Conservation (phyloP, 1,139 yeast genomes). For the Candida smagusa region DNA sequence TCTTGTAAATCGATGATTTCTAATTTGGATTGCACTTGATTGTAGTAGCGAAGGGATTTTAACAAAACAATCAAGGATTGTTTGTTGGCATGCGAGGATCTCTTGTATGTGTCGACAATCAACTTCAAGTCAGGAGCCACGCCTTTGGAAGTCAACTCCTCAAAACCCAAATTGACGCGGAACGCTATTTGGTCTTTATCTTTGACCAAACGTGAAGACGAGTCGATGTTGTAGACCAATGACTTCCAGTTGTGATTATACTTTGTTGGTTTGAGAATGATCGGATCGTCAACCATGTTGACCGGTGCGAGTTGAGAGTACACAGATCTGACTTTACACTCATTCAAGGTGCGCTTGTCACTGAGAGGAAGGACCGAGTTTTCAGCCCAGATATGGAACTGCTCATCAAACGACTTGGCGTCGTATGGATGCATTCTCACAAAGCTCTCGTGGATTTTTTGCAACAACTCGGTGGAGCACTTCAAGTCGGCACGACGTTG, state of each 20-base stretch:
- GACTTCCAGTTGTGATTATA: constrained; percentile 21
- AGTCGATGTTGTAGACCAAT: constrained; percentile 15
- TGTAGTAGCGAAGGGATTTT: constrained; percentile 19
- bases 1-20: constrained; percentile 21
- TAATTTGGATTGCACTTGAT: constrained; percentile 15
- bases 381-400: constrained; percentile 25
- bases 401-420: constrained; percentile 22
- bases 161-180: constrained; percentile 34
- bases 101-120: constrained; percentile 30
- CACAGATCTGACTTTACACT: constrained; percentile 21
- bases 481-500: constrained; percentile 14
- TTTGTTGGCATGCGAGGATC: constrained; percentile 21
- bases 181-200: constrained; percentile 28
- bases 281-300: constrained; percentile 16
- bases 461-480: constrained; percentile 22
- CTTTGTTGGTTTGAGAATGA: constrained; percentile 15
- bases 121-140: constrained; percentile 33
- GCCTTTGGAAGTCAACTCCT: constrained; percentile 31
- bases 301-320: constrained; percentile 32
- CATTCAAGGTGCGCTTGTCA: not conserved
- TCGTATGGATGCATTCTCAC: constrained; percentile 34
- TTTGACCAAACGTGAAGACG: constrained; percentile 12
- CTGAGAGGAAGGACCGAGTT: not conserved
- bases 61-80: constrained; percentile 19
- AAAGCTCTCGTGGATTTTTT: constrained; percentile 27